Conservation (phyloP, 2,329 filamentous ascomycete species). For the Ophiocordyceps sinensis region DNA sequence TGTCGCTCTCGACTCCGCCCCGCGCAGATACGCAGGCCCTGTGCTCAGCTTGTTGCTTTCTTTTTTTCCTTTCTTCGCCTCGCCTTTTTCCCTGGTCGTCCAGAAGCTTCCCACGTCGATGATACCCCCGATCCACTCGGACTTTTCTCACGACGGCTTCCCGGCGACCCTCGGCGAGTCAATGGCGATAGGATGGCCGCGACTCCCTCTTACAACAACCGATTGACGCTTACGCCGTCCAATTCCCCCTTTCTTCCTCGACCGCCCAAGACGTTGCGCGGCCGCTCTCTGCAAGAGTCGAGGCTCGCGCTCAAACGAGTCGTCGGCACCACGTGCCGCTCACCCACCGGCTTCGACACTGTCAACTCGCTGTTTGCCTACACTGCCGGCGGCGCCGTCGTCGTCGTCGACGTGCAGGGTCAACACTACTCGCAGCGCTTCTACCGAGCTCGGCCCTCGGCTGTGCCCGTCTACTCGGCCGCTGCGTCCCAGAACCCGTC, state of each 20-base stretch:
- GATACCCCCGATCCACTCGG: constrained; percentile 2
- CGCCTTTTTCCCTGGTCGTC: not conserved
- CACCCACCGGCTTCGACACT: constrained; percentile 74
- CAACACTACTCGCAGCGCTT: constrained; percentile 64
- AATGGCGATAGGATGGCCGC: constrained; percentile 45
- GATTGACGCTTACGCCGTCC: constrained; percentile 59
- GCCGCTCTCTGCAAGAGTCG: constrained; percentile 32
- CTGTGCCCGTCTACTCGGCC: constrained; percentile 49
- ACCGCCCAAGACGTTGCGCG: constrained; percentile 44
- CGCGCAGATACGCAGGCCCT: not conserved
- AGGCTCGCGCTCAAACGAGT: constrained; percentile 67
- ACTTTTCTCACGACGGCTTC: not conserved
- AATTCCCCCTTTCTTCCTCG: constrained; percentile 57
- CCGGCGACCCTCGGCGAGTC: constrained; percentile 11
- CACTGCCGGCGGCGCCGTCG: constrained; percentile 84
- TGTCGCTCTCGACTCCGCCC: not conserved
- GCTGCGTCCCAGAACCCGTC: constrained; percentile 35
- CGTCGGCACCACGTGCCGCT: constrained; percentile 77
- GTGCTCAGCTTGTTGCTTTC: not conserved
- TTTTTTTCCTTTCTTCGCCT: not conserved
- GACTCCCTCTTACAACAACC: constrained; percentile 37
- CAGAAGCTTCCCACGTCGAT: constrained; percentile 3
- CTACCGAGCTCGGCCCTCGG: constrained; percentile 72
- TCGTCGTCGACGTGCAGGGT: constrained; percentile 67
- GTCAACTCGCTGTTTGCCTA: constrained; percentile 72